phyloP scores from a whole-genome alignment of 2,329 filamentous ascomycete genomes.

The Cordyceps javanica region DNA sequence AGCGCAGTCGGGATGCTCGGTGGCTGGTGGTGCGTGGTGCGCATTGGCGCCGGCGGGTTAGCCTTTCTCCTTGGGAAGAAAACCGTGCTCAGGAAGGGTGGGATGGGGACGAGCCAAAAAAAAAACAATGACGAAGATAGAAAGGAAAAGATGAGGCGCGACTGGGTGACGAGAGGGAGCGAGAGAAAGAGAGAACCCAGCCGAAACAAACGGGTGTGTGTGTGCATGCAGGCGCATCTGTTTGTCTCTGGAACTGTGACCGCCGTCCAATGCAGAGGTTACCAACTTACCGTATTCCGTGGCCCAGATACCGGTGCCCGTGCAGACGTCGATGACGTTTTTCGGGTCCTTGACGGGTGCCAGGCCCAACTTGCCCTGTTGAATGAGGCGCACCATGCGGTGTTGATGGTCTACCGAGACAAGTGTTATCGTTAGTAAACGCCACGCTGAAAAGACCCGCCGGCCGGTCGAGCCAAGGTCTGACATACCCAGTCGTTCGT shows the following conservation, averaged over 20 bases:
- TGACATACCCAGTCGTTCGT: constrained; percentile 17
- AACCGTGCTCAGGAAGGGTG: too few relatives aligned
- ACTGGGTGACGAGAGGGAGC: too few relatives aligned
- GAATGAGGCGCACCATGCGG: constrained; percentile 29
- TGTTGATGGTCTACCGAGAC: constrained; percentile 29
- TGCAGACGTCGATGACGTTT: constrained; percentile 44
- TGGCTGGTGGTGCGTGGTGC: too few relatives aligned
- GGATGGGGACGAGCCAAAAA: too few relatives aligned
- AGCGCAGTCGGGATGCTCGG: constrained; percentile 6
- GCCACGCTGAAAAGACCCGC: neutral
- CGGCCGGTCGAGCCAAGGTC: neutral
- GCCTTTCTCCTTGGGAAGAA: too few relatives aligned
- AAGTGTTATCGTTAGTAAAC: neutral
- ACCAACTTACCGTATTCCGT: constrained; percentile 36
- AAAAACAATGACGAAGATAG: too few relatives aligned
- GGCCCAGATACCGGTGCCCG: constrained; percentile 47
- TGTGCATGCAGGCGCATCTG: too few relatives aligned
- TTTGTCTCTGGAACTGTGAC: too few relatives aligned
- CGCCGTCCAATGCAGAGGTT: too few relatives aligned
- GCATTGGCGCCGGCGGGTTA: neutral
- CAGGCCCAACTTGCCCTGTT: constrained; percentile 36
- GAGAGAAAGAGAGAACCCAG: too few relatives aligned
- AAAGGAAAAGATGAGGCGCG: too few relatives aligned
- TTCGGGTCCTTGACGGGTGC: constrained; percentile 37
- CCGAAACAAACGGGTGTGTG: too few relatives aligned